A percentile compares a stretch with the other conserved stretches of the same genome.
Conservation (phyloP, 169 alveolate genomes). For the Perkinsus olseni region DNA sequence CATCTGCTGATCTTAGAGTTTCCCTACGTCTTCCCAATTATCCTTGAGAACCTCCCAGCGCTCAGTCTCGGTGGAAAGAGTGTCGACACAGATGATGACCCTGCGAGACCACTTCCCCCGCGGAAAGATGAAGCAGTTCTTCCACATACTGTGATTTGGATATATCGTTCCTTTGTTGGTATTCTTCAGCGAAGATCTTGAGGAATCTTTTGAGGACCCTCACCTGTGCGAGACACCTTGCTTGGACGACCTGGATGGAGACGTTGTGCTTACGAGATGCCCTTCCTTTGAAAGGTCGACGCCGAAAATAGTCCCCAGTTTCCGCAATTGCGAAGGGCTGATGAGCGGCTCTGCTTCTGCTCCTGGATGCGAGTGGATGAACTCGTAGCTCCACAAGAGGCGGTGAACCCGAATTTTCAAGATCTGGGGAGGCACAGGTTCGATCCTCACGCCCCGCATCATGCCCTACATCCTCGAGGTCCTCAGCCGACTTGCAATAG, state of each 20-base stretch:
- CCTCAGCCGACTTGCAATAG: not conserved
- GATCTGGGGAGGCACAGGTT: not conserved
- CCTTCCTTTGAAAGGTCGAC: not conserved
- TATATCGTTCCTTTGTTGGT: not conserved
- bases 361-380: not conserved
- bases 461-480: not conserved
- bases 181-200: not conserved
- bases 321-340: not conserved
- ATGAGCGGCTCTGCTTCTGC: not conserved
- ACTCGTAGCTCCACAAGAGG: conserved; percentile 9
- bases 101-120: not conserved
- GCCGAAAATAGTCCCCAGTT: not conserved
- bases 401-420: not conserved
- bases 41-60: not conserved
- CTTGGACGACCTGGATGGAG: not conserved
- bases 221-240: not conserved
- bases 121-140: not conserved
- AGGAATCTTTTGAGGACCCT: not conserved
- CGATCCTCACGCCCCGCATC: not conserved
- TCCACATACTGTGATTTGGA: not conserved
- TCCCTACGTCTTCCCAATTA: not conserved
- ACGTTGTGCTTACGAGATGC: not conserved
- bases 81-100: not conserved
- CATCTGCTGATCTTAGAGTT: not conserved
- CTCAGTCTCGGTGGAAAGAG: not conserved